Evolutionary conservation across 2,329 filamentous ascomycete species (phyloP), one percentile per base, ranked within the genome.

Genomic region (Diplodia intermedia): DNA sequence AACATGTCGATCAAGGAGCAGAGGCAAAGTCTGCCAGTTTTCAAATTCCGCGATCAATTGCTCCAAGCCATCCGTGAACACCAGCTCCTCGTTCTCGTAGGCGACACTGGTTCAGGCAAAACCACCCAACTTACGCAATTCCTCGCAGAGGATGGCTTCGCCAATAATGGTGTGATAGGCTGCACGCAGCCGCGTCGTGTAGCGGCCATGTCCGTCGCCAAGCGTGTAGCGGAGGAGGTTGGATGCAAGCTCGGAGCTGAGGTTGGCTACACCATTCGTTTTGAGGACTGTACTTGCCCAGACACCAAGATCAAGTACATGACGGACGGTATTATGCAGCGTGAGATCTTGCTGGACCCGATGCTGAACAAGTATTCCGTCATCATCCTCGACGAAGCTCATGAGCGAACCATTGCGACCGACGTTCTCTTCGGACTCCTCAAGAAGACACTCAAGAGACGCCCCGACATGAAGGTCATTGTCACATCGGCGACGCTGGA

Each of bases 401-500:
- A 99, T 88, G 95, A 99, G 82, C 89, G 96, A 79, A 99, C 95
- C 0, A 89, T 99, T 70, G 93, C 94, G 26, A 99, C 96, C 9
- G 95, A 99, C 84, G 95, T 99, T 71, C 85, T 99, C 69, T 98
- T 99, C 91, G 95, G 94, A 67, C 85, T 99, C 69, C 84, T 99
- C 70, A 99, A 99, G 83, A 92, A 97, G 77, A 90, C 98, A 52
- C 89, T 94, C 40, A 81, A 86, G 73, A 88, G 93, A 74, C 87
- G 95, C 69, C 87, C 92, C 4, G 95, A 99, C 79, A 85, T 99
- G 75, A 99, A 99, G 84, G 92, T 99, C 76, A 95, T 99, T 76
- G 95, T 99, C 86, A 99, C 98, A 89, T 98, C 94, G 77, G 95
- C 95, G 69, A 99, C 95, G 11, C 87, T 99, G 4, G 94, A 99